Base-by-base conservation (phyloP, 2,329 filamentous ascomycete genomes). In the Aspergillus phoenicis region DNA sequence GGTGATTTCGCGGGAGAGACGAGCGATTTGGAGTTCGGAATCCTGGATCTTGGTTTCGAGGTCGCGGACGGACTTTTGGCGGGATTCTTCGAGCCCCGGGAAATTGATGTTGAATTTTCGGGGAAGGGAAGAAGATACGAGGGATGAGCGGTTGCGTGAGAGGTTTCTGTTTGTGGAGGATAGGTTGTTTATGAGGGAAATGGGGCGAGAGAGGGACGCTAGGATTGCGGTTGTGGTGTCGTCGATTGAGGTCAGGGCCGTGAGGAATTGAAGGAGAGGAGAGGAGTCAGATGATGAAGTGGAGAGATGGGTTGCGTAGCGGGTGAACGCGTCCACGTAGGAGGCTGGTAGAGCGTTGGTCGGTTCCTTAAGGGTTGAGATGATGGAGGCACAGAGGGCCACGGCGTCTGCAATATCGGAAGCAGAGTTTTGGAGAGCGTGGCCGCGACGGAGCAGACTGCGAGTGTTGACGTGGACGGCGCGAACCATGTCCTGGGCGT, bases 401-500 rank as follows among this genome's bases (percentile, higher is more conserved):
- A 80, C 67, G 11, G 80, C 74, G 55, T 81, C 78, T 1, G 78
- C 76, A 52, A 81, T 70, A 64, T 80, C 81, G 36, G 83, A 82
- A 39, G 83, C 77, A 49, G 85, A 85, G 67, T 90, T 87, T 51
- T 87, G 87, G 28, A 94, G 78, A 62, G 86, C 85, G 72, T 95
- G 94, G 24, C 90, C 88, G 59, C 92, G 86, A 60, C 94, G 87
- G 41, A 95, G 89, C 55, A 96, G 87, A 67, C 88, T 91, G 75
- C 91, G 91, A 0, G 91, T 94, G 58, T 91, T 89, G 69, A 90
- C 88, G 70, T 93, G 93, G 62, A 98, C 87, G 64, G 89, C 87
- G 54, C 93, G 88, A 41, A 99, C 89, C 76, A 93, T 93, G 58
- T 98, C 94, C 68, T 92, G 87, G 20, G 94, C 94, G 72, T 97